Base-by-base conservation (phyloP, 768 basidiomycete genomes). In the Suillus subaureus region DNA sequence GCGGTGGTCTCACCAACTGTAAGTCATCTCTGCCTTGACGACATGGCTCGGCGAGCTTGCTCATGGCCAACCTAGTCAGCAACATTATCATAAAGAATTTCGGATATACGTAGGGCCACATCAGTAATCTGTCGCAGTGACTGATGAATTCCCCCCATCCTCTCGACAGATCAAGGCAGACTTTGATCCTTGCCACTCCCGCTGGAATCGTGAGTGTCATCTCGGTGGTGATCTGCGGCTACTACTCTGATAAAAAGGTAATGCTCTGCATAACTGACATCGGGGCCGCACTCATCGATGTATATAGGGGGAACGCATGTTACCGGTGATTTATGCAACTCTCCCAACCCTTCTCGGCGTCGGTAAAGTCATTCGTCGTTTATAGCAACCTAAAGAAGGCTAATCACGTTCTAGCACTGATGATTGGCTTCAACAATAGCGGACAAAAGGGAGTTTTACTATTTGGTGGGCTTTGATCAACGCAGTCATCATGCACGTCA, bases 101-200 rank as follows among this genome's bases (percentile, higher is more conserved):
- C 54, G 73, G 71, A 43, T 72, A 74, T 60, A 68, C 64, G 69
- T 55, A 26, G n/a, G 64, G 51, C 51, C 43, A 40, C 15, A 26
- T 18, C 54, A n/a, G 28, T 42, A 18, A 28, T 39, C n/a, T 42
- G 45, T 63, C 18, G 18, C 42, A 23, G 33, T 39, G 15, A 31
- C 23, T 43, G 45, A 33, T 23, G 26, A 5, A 21, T 40, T 37
- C 6, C 15, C 7, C 8, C 7, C 9, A 31, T 12, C 28, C 18
- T 43, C 21, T 64, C 31, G 21, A 23, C 55, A 70, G 64, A 16
- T 70, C 70, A 31, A 62, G 58, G 49, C 61, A 71, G n/a, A 68
- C 74, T 1, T 61, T 75, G 3, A 70, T 75, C 18, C 69, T 77
- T 33, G 68, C 70, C 33, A 70, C 73, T 8, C 73, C 72, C 3